Base-by-base conservation (phyloP, 352 stramenopile genomes). In the Globisporangium echinulatum region DNA sequence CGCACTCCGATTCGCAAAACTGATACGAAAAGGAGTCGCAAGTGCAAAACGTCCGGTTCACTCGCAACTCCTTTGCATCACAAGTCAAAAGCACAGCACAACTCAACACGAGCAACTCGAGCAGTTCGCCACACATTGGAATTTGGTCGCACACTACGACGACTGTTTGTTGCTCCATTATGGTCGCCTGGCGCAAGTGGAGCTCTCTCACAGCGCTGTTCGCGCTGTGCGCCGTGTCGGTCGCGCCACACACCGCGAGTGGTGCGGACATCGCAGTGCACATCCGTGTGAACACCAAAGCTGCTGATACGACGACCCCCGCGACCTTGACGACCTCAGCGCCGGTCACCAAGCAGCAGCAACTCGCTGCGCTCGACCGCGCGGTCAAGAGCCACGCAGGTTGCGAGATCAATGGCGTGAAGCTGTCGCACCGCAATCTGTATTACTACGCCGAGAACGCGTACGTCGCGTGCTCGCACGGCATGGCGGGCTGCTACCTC, bases 391-490 rank as follows among this genome's bases (percentile, higher is more conserved):
- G 39, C 49, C 19, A 55, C 54, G 5, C 14, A 52, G 72, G 79
- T 61, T 89, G 79, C 59, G 61, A 79, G 40, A 70, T 88, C 54
- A 84, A 74, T 59, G 77, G 76, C 55, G 63, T 89, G 58, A 66
- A 52, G 53, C 62, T 89, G 59, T 68, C 66, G 38, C 79, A 89
- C 64, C 77, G 75, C 49, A 83, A 71, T 47, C 74, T 91, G 68
- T 78, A 82, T 52, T 88, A 87, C 67, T 91, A 89, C 59, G 64
- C 65, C 37, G 74, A 85, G 49, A 83, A 88, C 67, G 63, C 77
- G 68, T 91, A 91, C 66, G 75, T 88, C 36, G 77, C 81, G 25
- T 91, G 81, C 68, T 85, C 78, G 54, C 69, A 79, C 50, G 75
- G 79, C 50, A 59, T 71, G 52, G 77, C 74, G 1, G 73, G 73